These are phyloP conservation scores for Croton setiger DNA, from an alignment of 441 rosid species.

Conservation along the genomic window DNA sequence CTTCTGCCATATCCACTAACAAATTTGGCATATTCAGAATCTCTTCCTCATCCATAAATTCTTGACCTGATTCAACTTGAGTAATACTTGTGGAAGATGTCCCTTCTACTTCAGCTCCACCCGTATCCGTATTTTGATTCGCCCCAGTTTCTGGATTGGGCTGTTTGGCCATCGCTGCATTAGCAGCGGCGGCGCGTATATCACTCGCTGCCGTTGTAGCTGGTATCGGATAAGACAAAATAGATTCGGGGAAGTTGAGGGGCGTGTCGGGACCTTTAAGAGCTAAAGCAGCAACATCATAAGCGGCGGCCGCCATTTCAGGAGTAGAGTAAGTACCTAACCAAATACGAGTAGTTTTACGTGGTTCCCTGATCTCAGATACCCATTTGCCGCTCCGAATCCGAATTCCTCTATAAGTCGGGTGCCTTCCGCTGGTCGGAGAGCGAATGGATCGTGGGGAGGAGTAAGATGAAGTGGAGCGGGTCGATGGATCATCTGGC, in stretches of 20 bases:
- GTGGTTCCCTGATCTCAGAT: constrained; percentile 90
- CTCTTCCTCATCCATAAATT: constrained; percentile 41
- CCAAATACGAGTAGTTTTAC: constrained; percentile 84
- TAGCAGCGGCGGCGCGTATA: constrained; percentile 55
- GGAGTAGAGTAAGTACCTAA: constrained; percentile 71
- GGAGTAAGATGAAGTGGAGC: constrained; percentile 28
- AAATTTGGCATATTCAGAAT: constrained; percentile 48
- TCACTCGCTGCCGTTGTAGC: constrained; percentile 47
- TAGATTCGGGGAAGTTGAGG: constrained; percentile 57
- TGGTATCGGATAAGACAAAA: constrained; percentile 50
- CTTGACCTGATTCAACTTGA: constrained; percentile 10
- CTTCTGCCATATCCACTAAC: constrained; percentile 57
- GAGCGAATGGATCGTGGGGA: constrained; percentile 28
- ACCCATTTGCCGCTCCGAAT: constrained; percentile 85
- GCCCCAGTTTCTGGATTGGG: constrained; percentile 22
- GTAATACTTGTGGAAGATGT: not conserved
- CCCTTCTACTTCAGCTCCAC: not conserved
- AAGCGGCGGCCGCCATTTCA: constrained; percentile 89
- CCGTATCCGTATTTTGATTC: constrained; percentile 11
- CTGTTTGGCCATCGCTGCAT: constrained; percentile 36
- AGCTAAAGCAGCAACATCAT: constrained; percentile 75
- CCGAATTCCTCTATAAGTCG: constrained; percentile 60
- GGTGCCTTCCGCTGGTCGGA: constrained; percentile 31
- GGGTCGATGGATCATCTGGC: constrained; percentile 25
- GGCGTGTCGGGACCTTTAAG: constrained; percentile 56